phyloP scores from a whole-genome alignment of 2,329 filamentous ascomycete genomes.

The Beauveria brongniartii region DNA sequence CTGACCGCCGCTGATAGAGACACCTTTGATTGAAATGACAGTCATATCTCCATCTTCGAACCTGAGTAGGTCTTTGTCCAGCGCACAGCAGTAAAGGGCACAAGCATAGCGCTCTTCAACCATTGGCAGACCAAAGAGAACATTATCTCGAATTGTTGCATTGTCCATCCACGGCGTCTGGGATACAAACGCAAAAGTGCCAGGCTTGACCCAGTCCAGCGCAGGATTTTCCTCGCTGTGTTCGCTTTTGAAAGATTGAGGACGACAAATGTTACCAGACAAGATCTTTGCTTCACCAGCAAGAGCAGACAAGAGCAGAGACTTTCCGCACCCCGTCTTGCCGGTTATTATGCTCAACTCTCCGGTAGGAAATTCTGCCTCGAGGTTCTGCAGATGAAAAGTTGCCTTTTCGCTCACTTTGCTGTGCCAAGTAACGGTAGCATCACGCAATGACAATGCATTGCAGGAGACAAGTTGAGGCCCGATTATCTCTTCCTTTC shows the following conservation, averaged over 20 bases:
- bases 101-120: neutral
- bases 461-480: neutral
- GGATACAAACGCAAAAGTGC: slow-evolving; percentile 23
- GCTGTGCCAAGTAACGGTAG: neutral
- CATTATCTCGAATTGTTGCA: slow-evolving; percentile 62
- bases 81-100: slow-evolving; percentile 44
- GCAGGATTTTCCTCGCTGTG: neutral
- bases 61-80: slow-evolving; percentile 64
- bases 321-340: slow-evolving; percentile 12
- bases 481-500: neutral
- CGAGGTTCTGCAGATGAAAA: slow-evolving; percentile 4
- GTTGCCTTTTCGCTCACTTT: neutral
- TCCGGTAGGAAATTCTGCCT: slow-evolving; percentile 7
- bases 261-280: slow-evolving; percentile 8
- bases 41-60: slow-evolving; percentile 63
- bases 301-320: slow-evolving; percentile 7
- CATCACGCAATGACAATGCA: neutral
- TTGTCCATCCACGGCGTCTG: slow-evolving; percentile 77
- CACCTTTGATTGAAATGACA: slow-evolving; percentile 34
- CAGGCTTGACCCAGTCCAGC: neutral
- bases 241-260: neutral
- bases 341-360: slow-evolving; percentile 11
- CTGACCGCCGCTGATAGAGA: slow-evolving; percentile 14
- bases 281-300: slow-evolving; percentile 9
- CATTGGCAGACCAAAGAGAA: slow-evolving; percentile 60